These are phyloP conservation scores for Malassezia globosa DNA, from an alignment of 1,284 basidiomycete genomes.

Conservation along the genomic window DNA sequence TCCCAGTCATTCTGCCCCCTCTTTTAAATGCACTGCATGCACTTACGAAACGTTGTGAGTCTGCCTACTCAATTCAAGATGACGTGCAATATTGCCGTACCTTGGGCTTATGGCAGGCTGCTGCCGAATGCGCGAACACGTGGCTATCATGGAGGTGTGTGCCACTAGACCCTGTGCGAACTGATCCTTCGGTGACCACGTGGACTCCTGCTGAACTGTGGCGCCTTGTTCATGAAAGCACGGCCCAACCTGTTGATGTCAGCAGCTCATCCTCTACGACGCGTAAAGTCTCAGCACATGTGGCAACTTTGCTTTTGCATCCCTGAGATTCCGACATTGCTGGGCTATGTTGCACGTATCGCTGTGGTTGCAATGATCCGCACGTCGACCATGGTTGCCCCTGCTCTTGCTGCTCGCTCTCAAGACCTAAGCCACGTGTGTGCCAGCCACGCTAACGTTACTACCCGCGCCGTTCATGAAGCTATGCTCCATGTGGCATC, in stretches of 20 bases:
- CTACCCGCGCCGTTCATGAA: background rate
- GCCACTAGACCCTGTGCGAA: background rate
- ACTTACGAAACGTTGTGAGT: background rate
- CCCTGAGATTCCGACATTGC: conserved; percentile 2
- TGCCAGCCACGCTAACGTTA: background rate
- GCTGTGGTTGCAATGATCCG: no score
- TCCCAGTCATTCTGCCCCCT: conserved; percentile 3
- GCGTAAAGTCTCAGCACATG: no score
- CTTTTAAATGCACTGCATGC: background rate
- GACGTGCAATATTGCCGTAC: background rate
- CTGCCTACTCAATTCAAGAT: no score
- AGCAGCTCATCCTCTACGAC: no score
- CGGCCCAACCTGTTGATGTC: no score
- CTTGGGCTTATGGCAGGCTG: background rate
- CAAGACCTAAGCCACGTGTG: no score
- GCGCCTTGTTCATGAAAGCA: background rate
- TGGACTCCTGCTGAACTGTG: background rate
- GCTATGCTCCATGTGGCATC: conserved; percentile 1
- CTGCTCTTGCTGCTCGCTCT: no score
- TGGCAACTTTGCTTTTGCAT: no score
- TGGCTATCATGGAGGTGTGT: conserved; percentile 5
- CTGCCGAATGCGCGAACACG: background rate
- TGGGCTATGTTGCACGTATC: conserved; percentile 2
- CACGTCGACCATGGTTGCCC: no score
- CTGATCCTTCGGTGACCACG: background rate